A percentile compares a stretch with the other conserved stretches of the same genome.
Evolutionary conservation across 108 stramenopile genomes (phyloP).

Genomic region (Skeletonema costatum): DNA sequence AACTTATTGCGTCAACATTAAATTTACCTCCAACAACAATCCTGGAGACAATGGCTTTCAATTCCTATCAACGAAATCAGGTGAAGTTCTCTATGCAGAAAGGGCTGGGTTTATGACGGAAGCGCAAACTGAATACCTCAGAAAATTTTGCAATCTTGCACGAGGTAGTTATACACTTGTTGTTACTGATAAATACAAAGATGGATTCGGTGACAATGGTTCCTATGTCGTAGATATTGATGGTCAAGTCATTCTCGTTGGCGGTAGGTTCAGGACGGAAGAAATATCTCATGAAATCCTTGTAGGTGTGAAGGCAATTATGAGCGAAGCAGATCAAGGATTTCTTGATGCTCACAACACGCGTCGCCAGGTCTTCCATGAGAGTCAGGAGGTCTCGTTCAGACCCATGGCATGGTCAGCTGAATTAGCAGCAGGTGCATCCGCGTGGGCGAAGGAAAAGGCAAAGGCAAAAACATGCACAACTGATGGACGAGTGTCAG

Average conservation of each 20-base stretch:
- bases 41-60: not conserved
- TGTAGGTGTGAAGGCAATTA: not conserved
- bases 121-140: not conserved
- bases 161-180: not conserved
- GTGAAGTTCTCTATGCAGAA: not conserved
- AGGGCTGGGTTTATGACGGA: not conserved
- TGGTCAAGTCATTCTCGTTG: not conserved
- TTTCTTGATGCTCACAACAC: not conserved
- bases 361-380: not conserved
- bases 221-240: not conserved
- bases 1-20: not conserved
- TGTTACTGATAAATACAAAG: too few species aligned
- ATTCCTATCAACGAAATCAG: not conserved
- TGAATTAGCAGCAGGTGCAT: not conserved
- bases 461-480: not conserved
- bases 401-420: constrained; percentile 6
- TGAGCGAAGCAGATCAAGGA: not conserved
- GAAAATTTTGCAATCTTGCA: not conserved
- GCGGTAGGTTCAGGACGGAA: not conserved
- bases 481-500: not conserved
- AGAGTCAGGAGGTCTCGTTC: not conserved
- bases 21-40: not conserved
- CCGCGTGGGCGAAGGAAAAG: not conserved
- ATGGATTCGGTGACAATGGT: too few species aligned
- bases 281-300: not conserved